Base-by-base conservation (phyloP, 768 basidiomycete species). In the Lentinula edodes region DNA sequence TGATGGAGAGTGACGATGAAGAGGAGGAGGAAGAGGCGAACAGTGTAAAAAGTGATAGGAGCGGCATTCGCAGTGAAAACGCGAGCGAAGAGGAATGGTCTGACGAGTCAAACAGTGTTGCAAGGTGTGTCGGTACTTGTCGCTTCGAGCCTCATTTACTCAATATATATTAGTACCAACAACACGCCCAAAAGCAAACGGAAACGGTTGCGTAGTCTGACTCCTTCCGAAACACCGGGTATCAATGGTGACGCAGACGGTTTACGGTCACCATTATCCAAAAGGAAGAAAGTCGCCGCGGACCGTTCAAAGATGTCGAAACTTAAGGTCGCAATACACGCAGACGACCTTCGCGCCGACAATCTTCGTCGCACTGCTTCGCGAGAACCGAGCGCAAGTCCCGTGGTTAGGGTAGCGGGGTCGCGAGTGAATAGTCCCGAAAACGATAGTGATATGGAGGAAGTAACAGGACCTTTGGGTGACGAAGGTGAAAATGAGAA, bases 1-100 rank as follows among this genome's bases (percentile, higher is more conserved):
- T 95, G 84, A 88, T 86, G 64, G 89, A 91, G 77, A 87, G 86
- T 64, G 86, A 89, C 62, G 87, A 88, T 58, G 84, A 84, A 35
- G 82, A 83, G 9, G 78, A 83, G 9, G 78, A 76, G 15, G 58
- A 59, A 16, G 73, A 66, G 15, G 75, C 72, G 9, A 74, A 76
- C 35, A 76, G 77, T 60, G 62, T 65, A 55, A 73, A 67, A 69
- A 76, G 70, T 63, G 75, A 68, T 64, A 70, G 51, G 62, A 82
- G 77, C 69, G 77, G 74, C 61, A 77, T 76, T 70, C 77, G 68
- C 70, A 84, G 75, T 58, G 72, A 65, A 60, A 72, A 75, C 65
- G 75, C 66, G 67, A 72, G 79, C 50, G 86, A 87, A 59, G 83
- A 85, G 60, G 86, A 85, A 51, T 73, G 71, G 73, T 76, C 80